phyloP scores from a whole-genome alignment of 2,329 filamentous ascomycete genomes.

The Neoascochyta sp. region DNA sequence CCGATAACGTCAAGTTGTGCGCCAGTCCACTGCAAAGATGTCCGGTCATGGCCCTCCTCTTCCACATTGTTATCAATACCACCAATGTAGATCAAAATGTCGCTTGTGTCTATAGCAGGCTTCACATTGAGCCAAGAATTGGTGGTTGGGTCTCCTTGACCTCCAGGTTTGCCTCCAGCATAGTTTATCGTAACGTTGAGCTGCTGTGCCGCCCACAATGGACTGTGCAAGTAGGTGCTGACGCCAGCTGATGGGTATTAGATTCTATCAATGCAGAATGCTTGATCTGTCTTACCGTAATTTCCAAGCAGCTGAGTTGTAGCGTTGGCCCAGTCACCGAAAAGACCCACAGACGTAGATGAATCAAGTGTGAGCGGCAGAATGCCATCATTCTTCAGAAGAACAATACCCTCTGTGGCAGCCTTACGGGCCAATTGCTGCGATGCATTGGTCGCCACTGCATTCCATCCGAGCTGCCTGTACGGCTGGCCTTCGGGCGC shows the following conservation, averaged over 20 bases:
- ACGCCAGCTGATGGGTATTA: no score
- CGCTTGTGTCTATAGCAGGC: constrained; percentile 36
- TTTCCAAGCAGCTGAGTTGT: constrained; percentile 55
- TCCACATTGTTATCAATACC: constrained; percentile 55
- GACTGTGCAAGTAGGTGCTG: constrained; percentile 54
- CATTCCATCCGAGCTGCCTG: constrained; percentile 18
- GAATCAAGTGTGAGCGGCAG: constrained; percentile 44
- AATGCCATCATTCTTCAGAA: constrained; percentile 52
- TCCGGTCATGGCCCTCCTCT: constrained; percentile 52
- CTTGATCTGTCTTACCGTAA: constrained; percentile 38
- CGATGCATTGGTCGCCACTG: constrained; percentile 53
- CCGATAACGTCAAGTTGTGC: constrained; percentile 52
- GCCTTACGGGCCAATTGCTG: constrained; percentile 56
- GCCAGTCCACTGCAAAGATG: constrained; percentile 51
- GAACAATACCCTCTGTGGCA: constrained; percentile 46
- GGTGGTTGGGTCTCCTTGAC: constrained; percentile 29
- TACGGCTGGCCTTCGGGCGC: constrained; percentile 23
- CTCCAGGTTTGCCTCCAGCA: constrained; percentile 19
- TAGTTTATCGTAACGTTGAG: constrained; percentile 41
- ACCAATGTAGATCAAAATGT: constrained; percentile 54
- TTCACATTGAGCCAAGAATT: constrained; percentile 16
- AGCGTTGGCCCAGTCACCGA: constrained; percentile 59
- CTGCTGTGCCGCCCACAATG: constrained; percentile 50
- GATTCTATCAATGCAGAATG: neutral
- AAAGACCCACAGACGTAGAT: constrained; percentile 51